Evolutionary conservation across 2,329 filamentous ascomycete genomes (phyloP).

Genomic region (Nigrospora oryzae): DNA sequence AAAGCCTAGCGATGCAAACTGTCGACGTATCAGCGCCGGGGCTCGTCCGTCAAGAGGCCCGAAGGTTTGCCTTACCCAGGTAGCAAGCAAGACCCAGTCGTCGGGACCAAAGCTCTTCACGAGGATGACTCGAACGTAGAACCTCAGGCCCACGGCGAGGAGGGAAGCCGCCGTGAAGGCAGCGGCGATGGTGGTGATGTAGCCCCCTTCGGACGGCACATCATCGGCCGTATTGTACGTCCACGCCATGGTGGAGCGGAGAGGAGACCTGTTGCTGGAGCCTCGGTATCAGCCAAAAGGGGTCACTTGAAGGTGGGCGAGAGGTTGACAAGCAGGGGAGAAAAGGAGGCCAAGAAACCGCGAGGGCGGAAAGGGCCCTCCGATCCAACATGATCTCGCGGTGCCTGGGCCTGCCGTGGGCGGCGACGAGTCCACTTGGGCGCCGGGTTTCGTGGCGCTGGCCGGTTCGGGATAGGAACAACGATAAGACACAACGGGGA

Average conservation of each 20-base stretch:
- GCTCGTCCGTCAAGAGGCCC: neutral
- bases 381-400: no score
- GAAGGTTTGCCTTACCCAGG: slow-evolving; percentile 14
- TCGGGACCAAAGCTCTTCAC: slow-evolving; percentile 25
- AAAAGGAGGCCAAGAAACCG: no score
- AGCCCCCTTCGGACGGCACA: slow-evolving; percentile 23
- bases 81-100: slow-evolving; percentile 20
- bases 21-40: neutral
- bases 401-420: no score
- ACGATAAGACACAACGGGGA: no score
- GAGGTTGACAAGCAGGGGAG: no score
- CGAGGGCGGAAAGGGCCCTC: no score
- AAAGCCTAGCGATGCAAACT: slow-evolving; percentile 22
- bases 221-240: slow-evolving; percentile 24
- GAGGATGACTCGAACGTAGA: slow-evolving; percentile 23
- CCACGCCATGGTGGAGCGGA: slow-evolving; percentile 22
- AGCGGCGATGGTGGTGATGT: slow-evolving; percentile 19
- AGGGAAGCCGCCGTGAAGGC: slow-evolving; percentile 21
- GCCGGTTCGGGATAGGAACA: no score
- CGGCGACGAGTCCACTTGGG: no score
- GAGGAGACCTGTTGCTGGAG: no score
- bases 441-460: no score
- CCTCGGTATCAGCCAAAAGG: no score
- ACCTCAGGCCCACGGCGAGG: slow-evolving; percentile 19
- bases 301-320: no score